phyloP scores from a whole-genome alignment of 2,329 filamentous ascomycete genomes.

The Monosporascus sp. region DNA sequence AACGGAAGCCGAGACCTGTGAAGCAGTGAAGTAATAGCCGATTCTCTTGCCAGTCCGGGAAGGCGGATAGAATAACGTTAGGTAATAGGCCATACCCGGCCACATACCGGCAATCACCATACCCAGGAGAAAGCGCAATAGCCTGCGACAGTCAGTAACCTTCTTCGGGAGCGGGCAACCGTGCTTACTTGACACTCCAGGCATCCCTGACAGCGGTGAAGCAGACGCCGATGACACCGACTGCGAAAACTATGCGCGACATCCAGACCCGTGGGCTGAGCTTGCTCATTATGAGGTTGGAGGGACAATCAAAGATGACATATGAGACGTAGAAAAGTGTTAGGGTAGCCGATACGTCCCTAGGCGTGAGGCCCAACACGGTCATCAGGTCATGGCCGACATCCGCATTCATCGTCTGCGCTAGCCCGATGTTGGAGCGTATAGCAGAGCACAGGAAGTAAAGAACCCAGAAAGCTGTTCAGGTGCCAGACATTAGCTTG shows the following conservation, averaged over 20 bases:
- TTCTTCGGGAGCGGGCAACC: neutral
- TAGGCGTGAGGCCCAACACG: constrained; percentile 62
- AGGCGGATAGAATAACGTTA: constrained; percentile 87
- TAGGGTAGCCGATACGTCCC: constrained; percentile 77
- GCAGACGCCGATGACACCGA: constrained; percentile 77
- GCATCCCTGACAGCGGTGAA: constrained; percentile 76
- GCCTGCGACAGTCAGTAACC: constrained; percentile 27
- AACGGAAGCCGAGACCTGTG: constrained; percentile 82
- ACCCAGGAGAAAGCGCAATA: constrained; percentile 80
- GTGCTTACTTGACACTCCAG: constrained; percentile 72
- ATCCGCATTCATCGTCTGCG: constrained; percentile 84
- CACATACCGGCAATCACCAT: constrained; percentile 90
- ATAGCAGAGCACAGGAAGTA: constrained; percentile 93
- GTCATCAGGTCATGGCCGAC: constrained; percentile 69
- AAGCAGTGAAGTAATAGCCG: constrained; percentile 82
- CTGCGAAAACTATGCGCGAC: constrained; percentile 82
- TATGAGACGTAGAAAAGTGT: constrained; percentile 91
- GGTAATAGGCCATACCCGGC: constrained; percentile 91
- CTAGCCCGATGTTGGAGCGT: constrained; percentile 83
- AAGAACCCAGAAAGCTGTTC: constrained; percentile 72
- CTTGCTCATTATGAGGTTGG: constrained; percentile 82
- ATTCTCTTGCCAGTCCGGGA: constrained; percentile 82
- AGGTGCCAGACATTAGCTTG: constrained; percentile 1
- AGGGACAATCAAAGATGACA: constrained; percentile 82
- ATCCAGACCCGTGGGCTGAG: constrained; percentile 87